These are phyloP conservation scores for Fraxinus sp. DNA, from an alignment of 305 asterid species.

Conservation along the genomic window DNA sequence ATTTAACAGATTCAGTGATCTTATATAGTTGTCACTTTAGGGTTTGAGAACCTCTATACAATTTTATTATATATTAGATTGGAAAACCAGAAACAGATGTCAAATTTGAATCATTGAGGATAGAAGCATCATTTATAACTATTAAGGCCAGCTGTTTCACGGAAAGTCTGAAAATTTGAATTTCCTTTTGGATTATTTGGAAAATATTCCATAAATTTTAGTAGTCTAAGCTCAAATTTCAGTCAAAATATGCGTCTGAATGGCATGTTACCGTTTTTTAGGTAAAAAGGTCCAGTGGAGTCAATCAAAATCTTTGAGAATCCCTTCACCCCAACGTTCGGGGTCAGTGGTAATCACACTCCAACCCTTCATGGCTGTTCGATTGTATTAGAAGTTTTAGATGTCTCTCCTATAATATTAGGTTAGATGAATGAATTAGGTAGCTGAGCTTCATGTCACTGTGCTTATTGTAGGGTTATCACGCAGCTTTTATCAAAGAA, in stretches of 20 bases:
- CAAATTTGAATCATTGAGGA: not conserved
- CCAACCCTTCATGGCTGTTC: conserved; percentile 12
- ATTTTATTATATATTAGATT: not conserved
- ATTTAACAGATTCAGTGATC: not conserved
- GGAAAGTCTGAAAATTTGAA: not conserved
- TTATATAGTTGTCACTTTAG: not conserved
- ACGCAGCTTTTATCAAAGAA: conserved; percentile 76
- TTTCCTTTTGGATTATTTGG: conserved; percentile 12
- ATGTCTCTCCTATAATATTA: conserved; percentile 6
- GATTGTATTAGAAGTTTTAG: conserved; percentile 14
- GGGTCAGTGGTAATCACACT: conserved; percentile 59
- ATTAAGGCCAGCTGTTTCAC: not conserved
- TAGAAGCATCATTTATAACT: conserved; percentile 1
- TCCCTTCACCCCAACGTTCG: conserved; percentile 48
- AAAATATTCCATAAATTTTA: not conserved
- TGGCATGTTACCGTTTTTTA: conserved; percentile 34
- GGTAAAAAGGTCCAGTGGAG: conserved; percentile 68
- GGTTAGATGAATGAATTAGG: conserved; percentile 21
- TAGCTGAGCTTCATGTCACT: conserved; percentile 31
- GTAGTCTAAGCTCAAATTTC: conserved; percentile 4
- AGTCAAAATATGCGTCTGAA: conserved; percentile 19
- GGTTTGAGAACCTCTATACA: conserved; percentile 7
- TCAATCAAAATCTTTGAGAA: conserved; percentile 65
- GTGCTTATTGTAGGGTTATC: conserved; percentile 57
- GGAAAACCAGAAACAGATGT: not conserved